Evolutionary conservation across 306 rosid genomes (phyloP), one percentile per base, ranked within the genome.

Genomic region (Pueraria montana): DNA sequence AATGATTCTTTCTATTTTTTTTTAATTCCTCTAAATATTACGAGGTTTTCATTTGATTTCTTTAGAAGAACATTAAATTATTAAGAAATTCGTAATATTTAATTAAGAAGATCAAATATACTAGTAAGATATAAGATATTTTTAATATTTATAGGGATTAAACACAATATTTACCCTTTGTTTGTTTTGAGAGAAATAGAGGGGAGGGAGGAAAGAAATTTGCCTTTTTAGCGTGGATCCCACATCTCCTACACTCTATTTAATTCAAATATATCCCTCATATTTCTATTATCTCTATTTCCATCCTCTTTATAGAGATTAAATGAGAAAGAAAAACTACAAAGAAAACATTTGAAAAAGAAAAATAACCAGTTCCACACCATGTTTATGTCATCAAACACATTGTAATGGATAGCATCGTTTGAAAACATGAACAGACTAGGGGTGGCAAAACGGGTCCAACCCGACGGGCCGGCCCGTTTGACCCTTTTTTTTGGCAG

Each of bases 391-490:
- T 32, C 18, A 20, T 34, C 14, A 21, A 74, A 74, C 20, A 52
- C 67, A 73, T 53, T 30, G 18, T 74, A 58, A 34, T 74, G 52
- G 78, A 74, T 74, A 74, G 10, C 36, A 20, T 14, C n/a, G 34
- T 42, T 26, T 43, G 34, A 21, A 59, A 61, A 59, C 71, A 59
- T 11, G n/a, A n/a, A n/a, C n/a, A n/a, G n/a, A n/a, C n/a, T n/a
- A n/a, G n/a, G n/a, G n/a, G n/a, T n/a, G n/a, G n/a, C n/a, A n/a
- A n/a, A n/a, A n/a, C n/a, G n/a, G n/a, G n/a, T n/a, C n/a, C n/a
- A n/a, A n/a, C n/a, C n/a, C n/a, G n/a, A n/a, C n/a, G n/a, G n/a
- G n/a, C n/a, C n/a, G n/a, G n/a, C n/a, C n/a, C n/a, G n/a, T n/a
- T n/a, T n/a, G n/a, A n/a, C n/a, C n/a, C n/a, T n/a, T n/a, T n/a